phyloP scores from a whole-genome alignment of 1,139 yeast genomes.

The Candida sp. region DNA sequence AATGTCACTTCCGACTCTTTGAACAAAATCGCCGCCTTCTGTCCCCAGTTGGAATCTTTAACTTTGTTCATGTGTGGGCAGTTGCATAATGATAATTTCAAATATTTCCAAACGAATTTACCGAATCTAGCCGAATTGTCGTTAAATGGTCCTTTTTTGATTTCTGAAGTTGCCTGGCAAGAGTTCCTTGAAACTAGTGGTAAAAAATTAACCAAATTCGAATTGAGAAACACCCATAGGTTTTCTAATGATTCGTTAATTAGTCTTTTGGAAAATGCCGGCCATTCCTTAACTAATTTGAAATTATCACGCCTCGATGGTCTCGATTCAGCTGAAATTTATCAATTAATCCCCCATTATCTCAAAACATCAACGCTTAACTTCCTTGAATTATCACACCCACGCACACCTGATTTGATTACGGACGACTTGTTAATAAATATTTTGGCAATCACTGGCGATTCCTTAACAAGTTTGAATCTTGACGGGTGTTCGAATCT shows the following conservation, averaged over 20 bases:
- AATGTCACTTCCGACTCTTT: constrained; percentile 65
- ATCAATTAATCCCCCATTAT: constrained; percentile 64
- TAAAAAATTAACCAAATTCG: constrained; percentile 37
- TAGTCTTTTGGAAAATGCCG: constrained; percentile 61
- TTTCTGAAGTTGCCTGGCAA: constrained; percentile 75
- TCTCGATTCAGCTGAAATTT: constrained; percentile 52
- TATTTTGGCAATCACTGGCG: constrained; percentile 60
- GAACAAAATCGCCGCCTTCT: constrained; percentile 68
- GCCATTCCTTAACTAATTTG: constrained; percentile 44
- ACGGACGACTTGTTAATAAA: constrained; percentile 71
- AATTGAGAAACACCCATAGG: constrained; percentile 79
- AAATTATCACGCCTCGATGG: constrained; percentile 72
- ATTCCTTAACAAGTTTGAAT: constrained; percentile 51
- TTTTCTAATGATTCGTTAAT: constrained; percentile 67
- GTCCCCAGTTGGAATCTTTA: constrained; percentile 68
- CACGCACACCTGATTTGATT: constrained; percentile 60
- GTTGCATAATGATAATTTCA: constrained; percentile 71
- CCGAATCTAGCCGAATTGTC: constrained; percentile 48
- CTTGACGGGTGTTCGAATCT: constrained; percentile 73
- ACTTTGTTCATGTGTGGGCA: constrained; percentile 93
- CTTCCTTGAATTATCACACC: constrained; percentile 66
- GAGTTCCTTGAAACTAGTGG: constrained; percentile 55
- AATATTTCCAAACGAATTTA: constrained; percentile 60
- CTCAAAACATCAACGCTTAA: constrained; percentile 44
- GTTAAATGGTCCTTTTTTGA: constrained; percentile 85